Conservation (phyloP, 2,329 filamentous ascomycete genomes). For the Penicillium vulpinum region DNA sequence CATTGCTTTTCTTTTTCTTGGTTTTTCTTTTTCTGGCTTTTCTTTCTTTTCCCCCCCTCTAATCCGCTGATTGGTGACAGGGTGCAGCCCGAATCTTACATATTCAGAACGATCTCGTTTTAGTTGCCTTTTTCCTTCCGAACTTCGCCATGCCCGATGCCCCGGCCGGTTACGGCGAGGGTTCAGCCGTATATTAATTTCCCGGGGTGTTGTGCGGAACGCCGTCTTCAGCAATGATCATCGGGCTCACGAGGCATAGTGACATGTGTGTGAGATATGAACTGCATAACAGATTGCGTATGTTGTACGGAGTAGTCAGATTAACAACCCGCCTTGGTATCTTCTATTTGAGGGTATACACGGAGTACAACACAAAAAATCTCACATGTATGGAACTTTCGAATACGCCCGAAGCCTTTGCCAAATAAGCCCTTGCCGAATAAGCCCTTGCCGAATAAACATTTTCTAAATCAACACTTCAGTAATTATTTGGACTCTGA, state of each 20-base stretch:
- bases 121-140: conserved; percentile 3
- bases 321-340: too few species aligned
- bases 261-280: neutral
- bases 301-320: too few species aligned
- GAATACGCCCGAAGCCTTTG: neutral
- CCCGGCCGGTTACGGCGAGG: neutral
- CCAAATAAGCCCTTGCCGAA: neutral
- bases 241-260: neutral
- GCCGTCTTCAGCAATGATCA: conserved; percentile 1
- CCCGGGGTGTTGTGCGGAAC: neutral
- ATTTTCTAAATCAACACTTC: too few species aligned
- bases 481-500: neutral
- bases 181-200: neutral
- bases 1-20: neutral
- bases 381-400: too few species aligned
- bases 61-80: neutral
- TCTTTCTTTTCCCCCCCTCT: neutral
- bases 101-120: neutral
- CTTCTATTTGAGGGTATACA: neutral
- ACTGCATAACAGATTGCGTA: neutral
- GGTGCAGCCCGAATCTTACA: neutral
- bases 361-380: too few species aligned
- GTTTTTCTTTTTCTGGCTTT: neutral
- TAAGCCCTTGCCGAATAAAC: neutral
- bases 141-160: neutral